Evolutionary conservation across 345 rosid genomes (phyloP), one percentile per base, ranked within the genome.

Genomic region (Psidium friedrichsthalianum): DNA sequence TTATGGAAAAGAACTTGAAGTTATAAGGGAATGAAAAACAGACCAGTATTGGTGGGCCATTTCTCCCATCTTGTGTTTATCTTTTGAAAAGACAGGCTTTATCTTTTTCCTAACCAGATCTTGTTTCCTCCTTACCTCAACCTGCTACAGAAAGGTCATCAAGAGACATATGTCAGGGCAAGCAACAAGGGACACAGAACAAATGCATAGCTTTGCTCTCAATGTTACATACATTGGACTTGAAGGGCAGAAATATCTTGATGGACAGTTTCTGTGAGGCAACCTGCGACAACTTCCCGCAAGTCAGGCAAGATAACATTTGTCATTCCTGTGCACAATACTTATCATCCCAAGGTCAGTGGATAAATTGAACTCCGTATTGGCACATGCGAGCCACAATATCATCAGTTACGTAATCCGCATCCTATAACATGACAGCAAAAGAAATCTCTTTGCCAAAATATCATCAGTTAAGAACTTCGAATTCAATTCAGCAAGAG

Each of bases 121-220:
- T 44, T 90, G 89, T 81, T 74, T 91, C 85, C 90, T 85, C 88
- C 89, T 91, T 54, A 93, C 86, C 85, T 90, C 86, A 86, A 88
- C 92, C 94, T 93, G 74, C 27, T 10, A 64, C 54, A 20, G 86
- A 8, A 54, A n/a, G 27, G n/a, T 32, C 36, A 36, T 36, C 47
- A 44, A 36, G 47, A 69, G 78, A 64, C 78, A 9, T 29, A 29
- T 2, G 78, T 18, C 24, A 69, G 47, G 47, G 47, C 25, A 36
- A 69, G 78, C 47, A 36, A 69, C 13, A 69, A 36, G 42, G 36
- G 78, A 69, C 32, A 69, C 47, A 69, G 24, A 69, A 42, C 24
- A 69, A n/a, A 69, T 69, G 20, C 78, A 36, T 69, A 69, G 25
- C 47, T 69, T 69, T 0, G 78, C 24, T 69, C 78, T 36, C 14